Evolutionary conservation across 495 filamentous ascomycete genomes (phyloP), one percentile per base, ranked within the genome.

Genomic region (Talaromyces wortmannii): DNA sequence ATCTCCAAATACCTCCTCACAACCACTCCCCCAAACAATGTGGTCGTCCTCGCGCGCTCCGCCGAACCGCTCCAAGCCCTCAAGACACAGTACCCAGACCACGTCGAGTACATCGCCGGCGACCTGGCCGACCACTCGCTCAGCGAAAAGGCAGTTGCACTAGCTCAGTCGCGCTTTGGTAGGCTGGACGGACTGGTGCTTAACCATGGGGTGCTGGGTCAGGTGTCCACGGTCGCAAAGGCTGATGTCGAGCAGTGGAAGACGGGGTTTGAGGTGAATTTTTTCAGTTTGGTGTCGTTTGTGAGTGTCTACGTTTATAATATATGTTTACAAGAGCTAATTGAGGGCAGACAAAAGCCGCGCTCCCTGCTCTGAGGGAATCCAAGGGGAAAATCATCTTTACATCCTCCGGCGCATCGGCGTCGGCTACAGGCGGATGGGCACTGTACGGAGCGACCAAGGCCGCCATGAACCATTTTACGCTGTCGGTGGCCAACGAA

Each of bases 391-490:
- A 80, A 55, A 81, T 92, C 17, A 66, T 94, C 45, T 86, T 91
- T 63, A 83, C 84, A 16, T 90, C 87, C 7, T 89, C 88, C 2
- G 90, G 90, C 0, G 89, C 92, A 1, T 80, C 90, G 2, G 69
- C 75, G 5, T 72, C 71, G 7, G 83, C 78, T 4, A 95, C 92
- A 64, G 68, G 75, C 1, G 83, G 83, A 1, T 97, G 94, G 92
- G 83, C 75, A 48, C 71, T 79, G 0, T 98, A 98, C 63, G 90
- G 90, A 5, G 80, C 89, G 4, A 85, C 85, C 12, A 97, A 97
- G 68, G 92, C 94, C 3, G 91, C 90, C 0, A 67, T 97, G 64
- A 95, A 95, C 71, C 86, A 92, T 63, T 75, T 97, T 0, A 81
- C 83, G 13, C 62, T 78, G 50, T 90, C 88, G 15, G 59, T 97